Conservation (phyloP, 192 early-diverging fungal species). For the Backusella australiensis region DNA sequence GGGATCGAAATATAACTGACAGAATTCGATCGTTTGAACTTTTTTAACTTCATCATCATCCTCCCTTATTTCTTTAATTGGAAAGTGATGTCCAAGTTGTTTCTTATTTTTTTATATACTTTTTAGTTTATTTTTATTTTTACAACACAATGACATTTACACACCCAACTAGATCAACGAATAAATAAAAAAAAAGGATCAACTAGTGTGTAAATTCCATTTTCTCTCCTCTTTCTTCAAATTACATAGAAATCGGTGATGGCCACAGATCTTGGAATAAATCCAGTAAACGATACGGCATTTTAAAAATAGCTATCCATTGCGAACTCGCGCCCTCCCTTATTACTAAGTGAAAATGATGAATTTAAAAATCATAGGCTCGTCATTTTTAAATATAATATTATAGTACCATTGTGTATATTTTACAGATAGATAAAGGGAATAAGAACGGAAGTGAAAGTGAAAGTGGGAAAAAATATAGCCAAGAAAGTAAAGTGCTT, state of each 20-base stretch:
- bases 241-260: not conserved
- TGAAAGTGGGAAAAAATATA: not conserved
- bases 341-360: not conserved
- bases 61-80: not conserved
- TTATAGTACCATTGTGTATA: not conserved
- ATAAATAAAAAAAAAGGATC: not conserved
- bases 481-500: not conserved
- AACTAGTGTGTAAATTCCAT: not conserved
- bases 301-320: not conserved
- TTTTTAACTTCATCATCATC: not conserved
- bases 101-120: not conserved
- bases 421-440: not conserved
- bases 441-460: not conserved
- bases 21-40: not conserved
- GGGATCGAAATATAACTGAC: slow-evolving; percentile 8
- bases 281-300: not conserved
- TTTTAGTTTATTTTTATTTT: too few relatives aligned
- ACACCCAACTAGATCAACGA: not conserved
- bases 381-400: not conserved
- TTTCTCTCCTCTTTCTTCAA: not conserved
- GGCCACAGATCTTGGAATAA: not conserved
- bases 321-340: not conserved
- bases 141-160: not conserved
- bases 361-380: not conserved
- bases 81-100: not conserved